phyloP scores from a whole-genome alignment of 768 basidiomycete species.

The Cystobasidium onofrii region DNA sequence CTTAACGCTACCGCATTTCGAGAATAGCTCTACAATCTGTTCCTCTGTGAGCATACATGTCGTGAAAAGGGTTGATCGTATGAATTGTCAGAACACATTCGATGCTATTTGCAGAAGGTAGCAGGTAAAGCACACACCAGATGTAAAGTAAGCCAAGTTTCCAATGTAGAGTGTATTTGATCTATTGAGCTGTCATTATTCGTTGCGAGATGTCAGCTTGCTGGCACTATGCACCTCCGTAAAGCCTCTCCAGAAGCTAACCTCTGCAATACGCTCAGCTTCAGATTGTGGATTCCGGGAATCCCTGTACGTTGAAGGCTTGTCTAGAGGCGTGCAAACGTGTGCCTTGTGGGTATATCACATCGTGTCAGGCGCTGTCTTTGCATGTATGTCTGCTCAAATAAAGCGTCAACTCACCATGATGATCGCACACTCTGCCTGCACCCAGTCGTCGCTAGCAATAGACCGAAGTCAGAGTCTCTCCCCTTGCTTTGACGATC shows the following conservation, averaged over 20 bases:
- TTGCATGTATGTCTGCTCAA: not conserved
- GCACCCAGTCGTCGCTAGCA: not conserved
- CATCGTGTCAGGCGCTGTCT: not conserved
- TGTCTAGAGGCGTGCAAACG: conserved; percentile 74
- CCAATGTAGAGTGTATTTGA: conserved; percentile 74
- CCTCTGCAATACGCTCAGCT: conserved; percentile 12
- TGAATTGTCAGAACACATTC: not conserved
- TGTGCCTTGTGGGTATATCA: conserved; percentile 53
- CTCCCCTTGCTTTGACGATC: too few species aligned
- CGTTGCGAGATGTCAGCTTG: not conserved
- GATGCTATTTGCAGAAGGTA: not conserved
- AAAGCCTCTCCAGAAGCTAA: conserved; percentile 44
- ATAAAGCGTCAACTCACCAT: not conserved
- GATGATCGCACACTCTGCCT: not conserved
- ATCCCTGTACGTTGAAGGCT: conserved; percentile 95
- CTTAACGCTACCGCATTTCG: conserved; percentile 78
- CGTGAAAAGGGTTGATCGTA: not conserved
- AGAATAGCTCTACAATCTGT: conserved; percentile 88
- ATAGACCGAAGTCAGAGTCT: too few species aligned
- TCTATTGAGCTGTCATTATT: not conserved
- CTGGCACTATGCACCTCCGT: conserved; percentile 48
- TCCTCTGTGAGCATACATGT: conserved; percentile 91
- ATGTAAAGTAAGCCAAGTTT: conserved; percentile 44
- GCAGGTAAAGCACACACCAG: conserved; percentile 10
- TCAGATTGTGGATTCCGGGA: conserved; percentile 52